phyloP scores from a whole-genome alignment of 208 protist genomes.

The Trypanosoma brucei region DNA sequence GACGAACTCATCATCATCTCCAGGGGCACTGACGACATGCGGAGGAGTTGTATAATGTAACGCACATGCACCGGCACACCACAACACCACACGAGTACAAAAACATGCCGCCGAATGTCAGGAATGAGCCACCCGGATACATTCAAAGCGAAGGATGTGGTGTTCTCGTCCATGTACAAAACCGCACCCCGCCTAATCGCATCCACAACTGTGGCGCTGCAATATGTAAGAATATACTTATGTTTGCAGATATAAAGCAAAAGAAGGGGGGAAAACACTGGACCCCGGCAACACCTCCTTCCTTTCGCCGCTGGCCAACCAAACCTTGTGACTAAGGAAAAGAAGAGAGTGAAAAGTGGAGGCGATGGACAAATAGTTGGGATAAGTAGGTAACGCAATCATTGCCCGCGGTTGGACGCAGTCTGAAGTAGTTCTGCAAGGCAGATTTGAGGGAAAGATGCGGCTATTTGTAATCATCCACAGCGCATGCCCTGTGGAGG shows the following conservation, averaged over 20 bases:
- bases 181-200: not conserved
- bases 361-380: too few species aligned
- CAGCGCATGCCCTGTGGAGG: too few species aligned
- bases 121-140: conserved; percentile 23
- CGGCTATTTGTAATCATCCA: too few species aligned
- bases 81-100: conserved; percentile 63
- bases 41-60: conserved; percentile 46
- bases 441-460: too few species aligned
- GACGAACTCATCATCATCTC: not conserved
- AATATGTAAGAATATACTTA: not conserved
- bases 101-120: conserved; percentile 51
- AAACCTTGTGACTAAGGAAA: too few species aligned
- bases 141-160: conserved; percentile 12
- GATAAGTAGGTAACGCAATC: too few species aligned
- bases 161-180: not conserved
- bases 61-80: conserved; percentile 54
- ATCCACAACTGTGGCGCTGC: not conserved
- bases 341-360: too few species aligned
- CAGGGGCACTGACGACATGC: conserved; percentile 11
- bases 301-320: too few species aligned
- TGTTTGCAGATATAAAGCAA: not conserved
- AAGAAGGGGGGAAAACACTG: not conserved
- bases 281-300: too few species aligned
- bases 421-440: too few species aligned
- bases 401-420: too few species aligned